A percentile compares a stretch with the other conserved stretches of the same genome.
phyloP scores from a whole-genome alignment of 2,329 filamentous ascomycete species.

The Cryphonectria carpinicola region DNA sequence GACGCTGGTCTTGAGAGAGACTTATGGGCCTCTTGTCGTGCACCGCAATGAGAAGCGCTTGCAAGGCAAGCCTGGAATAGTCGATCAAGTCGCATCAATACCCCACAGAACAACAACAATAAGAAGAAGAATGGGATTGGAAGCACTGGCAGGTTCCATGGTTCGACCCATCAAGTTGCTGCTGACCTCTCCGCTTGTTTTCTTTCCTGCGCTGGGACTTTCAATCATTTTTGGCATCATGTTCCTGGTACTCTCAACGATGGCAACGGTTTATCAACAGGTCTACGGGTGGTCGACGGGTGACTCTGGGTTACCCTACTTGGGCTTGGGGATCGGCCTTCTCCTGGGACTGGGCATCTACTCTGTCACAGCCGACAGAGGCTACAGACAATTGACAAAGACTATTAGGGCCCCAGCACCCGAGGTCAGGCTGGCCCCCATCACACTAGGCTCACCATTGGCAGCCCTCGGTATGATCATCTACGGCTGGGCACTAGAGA shows the following conservation, averaged over 20 bases:
- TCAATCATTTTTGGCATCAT: neutral
- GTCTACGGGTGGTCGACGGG: neutral
- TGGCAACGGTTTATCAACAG: neutral
- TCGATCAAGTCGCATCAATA: neutral
- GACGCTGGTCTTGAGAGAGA: neutral
- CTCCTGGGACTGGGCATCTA: neutral
- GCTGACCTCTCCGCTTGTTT: neutral
- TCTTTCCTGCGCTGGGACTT: neutral
- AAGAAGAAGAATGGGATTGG: neutral
- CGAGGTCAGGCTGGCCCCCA: neutral
- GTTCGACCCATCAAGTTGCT: neutral
- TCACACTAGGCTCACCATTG: neutral
- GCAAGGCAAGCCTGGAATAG: neutral
- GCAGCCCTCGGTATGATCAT: conserved; percentile 2
- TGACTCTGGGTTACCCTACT: neutral
- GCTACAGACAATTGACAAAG: neutral
- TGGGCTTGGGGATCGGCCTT: neutral
- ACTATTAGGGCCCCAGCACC: neutral
- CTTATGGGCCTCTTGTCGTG: neutral
- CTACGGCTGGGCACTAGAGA: conserved; percentile 24
- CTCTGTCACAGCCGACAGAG: neutral
- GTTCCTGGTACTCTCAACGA: neutral
- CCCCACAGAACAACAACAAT: too few species aligned
- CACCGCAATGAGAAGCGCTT: neutral
- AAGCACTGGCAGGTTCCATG: neutral